Evolutionary conservation across 169 alveolate genomes (phyloP).

Genomic region (Cryptosporidium parvum): DNA sequence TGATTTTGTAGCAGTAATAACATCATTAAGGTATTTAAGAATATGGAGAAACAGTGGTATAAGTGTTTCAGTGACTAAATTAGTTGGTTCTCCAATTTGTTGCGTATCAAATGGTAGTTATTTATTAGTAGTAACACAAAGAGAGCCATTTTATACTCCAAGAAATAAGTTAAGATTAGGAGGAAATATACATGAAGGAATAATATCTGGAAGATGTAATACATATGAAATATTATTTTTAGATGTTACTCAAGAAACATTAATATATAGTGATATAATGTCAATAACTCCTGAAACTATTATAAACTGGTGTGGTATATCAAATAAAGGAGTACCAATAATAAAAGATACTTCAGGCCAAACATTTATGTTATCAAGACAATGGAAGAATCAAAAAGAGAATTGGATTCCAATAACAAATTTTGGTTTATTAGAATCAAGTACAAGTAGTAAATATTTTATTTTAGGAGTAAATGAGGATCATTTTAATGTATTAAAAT

Average conservation of each 20-base stretch:
- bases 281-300: conserved; percentile 59
- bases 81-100: conserved; percentile 53
- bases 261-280: conserved; percentile 45
- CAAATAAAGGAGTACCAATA: conserved; percentile 56
- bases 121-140: conserved; percentile 61
- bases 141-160: conserved; percentile 56
- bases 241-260: conserved; percentile 18
- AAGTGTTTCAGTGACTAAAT: conserved; percentile 20
- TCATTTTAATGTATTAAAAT: conserved; percentile 55
- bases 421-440: conserved; percentile 47
- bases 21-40: conserved; percentile 73
- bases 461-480: conserved; percentile 40
- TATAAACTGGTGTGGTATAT: conserved; percentile 66
- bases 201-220: conserved; percentile 53
- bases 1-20: conserved; percentile 49
- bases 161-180: neutral
- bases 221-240: conserved; percentile 33
- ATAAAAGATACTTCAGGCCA: conserved; percentile 66
- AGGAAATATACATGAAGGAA: conserved; percentile 3
- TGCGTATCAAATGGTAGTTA: conserved; percentile 70
- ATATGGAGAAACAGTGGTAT: conserved; percentile 73
- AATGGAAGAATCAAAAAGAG: conserved; percentile 68
- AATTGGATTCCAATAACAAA: conserved; percentile 63
- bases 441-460: conserved; percentile 26
- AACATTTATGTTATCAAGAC: conserved; percentile 52